Conservation (phyloP, 2,329 filamentous ascomycete genomes). For the Beauveria sp. region DNA sequence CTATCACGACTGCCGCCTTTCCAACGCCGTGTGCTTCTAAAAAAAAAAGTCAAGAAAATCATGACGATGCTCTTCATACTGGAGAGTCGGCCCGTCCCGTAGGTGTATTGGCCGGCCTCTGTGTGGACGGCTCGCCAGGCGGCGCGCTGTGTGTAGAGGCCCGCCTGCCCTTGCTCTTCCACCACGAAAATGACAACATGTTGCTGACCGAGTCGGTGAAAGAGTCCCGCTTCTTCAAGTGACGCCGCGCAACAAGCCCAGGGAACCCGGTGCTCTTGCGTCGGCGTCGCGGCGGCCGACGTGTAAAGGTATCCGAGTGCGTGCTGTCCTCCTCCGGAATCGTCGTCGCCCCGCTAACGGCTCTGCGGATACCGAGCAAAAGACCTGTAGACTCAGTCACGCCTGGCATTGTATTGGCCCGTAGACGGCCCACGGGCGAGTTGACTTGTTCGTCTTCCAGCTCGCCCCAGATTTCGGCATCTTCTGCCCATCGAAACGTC, state of each 20-base stretch:
- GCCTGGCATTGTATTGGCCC: slow-evolving; percentile 42
- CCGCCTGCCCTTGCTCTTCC: slow-evolving; percentile 23
- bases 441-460: slow-evolving; percentile 59
- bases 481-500: slow-evolving; percentile 54
- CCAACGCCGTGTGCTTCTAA: slow-evolving; percentile 14
- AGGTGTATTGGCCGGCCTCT: slow-evolving; percentile 8
- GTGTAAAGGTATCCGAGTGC: slow-evolving; percentile 23
- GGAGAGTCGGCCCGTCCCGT: slow-evolving; percentile 20
- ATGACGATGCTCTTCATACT: slow-evolving; percentile 23
- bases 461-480: slow-evolving; percentile 80
- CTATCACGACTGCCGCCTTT: slow-evolving; percentile 4
- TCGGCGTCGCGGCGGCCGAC: slow-evolving; percentile 33
- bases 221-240: slow-evolving; percentile 30
- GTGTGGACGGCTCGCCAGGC: background rate
- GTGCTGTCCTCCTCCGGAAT: slow-evolving; percentile 21
- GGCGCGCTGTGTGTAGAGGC: slow-evolving; percentile 13
- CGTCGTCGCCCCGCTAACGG: slow-evolving; percentile 21
- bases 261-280: slow-evolving; percentile 56
- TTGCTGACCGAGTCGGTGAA: slow-evolving; percentile 41
- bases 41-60: background rate
- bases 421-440: slow-evolving; percentile 31
- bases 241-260: slow-evolving; percentile 47
- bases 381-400: slow-evolving; percentile 33
- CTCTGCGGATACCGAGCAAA: slow-evolving; percentile 25
- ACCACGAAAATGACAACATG: slow-evolving; percentile 51